Evolutionary conservation across 441 rosid species (phyloP).

Genomic region (Kokia cookei): DNA sequence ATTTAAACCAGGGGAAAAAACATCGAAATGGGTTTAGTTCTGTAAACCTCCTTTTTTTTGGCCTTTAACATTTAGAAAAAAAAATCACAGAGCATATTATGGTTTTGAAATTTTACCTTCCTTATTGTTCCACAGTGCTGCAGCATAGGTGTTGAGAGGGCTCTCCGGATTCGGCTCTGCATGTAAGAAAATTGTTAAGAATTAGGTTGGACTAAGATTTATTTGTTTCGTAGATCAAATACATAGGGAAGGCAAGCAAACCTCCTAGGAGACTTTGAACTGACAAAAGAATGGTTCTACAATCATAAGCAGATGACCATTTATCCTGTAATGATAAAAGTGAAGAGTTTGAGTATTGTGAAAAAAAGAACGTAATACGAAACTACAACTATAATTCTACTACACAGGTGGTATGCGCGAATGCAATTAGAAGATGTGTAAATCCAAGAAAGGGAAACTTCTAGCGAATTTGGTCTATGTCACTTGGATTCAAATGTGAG

Average conservation of each 20-base stretch:
- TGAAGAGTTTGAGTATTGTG: not conserved
- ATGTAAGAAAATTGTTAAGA: slow-evolving; percentile 5
- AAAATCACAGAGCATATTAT: not conserved
- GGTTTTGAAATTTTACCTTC: slow-evolving; percentile 27
- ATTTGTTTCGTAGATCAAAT: not conserved
- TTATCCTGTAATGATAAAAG: slow-evolving; percentile 36
- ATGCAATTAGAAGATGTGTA: not conserved
- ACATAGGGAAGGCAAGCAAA: slow-evolving; percentile 10
- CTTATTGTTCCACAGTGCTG: slow-evolving; percentile 32
- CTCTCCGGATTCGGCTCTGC: slow-evolving; percentile 55
- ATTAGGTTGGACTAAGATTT: not conserved
- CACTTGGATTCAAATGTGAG: too few relatives aligned
- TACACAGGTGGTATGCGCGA: not conserved
- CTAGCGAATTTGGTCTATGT: not conserved
- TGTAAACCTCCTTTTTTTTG: not conserved
- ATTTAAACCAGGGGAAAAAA: not conserved
- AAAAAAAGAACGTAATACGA: not conserved
- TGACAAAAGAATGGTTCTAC: slow-evolving; percentile 59
- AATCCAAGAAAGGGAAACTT: not conserved
- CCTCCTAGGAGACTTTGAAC: slow-evolving; percentile 63
- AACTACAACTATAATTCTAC: not conserved
- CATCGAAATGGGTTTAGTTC: not conserved
- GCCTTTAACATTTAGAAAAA: not conserved
- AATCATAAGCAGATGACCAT: slow-evolving; percentile 75
- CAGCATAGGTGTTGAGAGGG: slow-evolving; percentile 52